Conservation (phyloP, 495 filamentous ascomycete species). For the Amphirosellinia nigrospora region DNA sequence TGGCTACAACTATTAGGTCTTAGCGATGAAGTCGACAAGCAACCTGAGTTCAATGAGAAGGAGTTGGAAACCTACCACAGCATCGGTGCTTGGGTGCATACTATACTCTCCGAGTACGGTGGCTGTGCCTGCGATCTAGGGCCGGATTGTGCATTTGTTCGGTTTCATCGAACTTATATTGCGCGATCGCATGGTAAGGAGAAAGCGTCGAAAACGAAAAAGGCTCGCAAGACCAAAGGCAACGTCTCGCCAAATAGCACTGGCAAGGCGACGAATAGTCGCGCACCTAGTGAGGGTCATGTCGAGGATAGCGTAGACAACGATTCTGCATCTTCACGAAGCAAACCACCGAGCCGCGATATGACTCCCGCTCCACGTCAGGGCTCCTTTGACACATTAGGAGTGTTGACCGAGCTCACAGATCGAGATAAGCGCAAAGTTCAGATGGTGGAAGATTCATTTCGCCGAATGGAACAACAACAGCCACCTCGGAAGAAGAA, state of each 20-base stretch:
- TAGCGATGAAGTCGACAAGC: slow-evolving; percentile 50
- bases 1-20: slow-evolving; percentile 58
- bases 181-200: slow-evolving; percentile 51
- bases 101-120: slow-evolving; percentile 82
- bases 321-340: slow-evolving; percentile 75
- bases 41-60: slow-evolving; percentile 51
- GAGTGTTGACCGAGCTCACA: slow-evolving; percentile 70
- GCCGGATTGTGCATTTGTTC: slow-evolving; percentile 69
- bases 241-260: slow-evolving; percentile 71
- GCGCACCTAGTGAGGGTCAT: slow-evolving; percentile 75
- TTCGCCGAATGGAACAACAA: slow-evolving; percentile 69
- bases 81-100: slow-evolving; percentile 64
- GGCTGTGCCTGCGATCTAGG: slow-evolving; percentile 81
- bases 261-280: slow-evolving; percentile 74
- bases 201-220: slow-evolving; percentile 65
- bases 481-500: slow-evolving; percentile 66
- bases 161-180: slow-evolving; percentile 72
- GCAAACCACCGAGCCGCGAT: slow-evolving; percentile 81
- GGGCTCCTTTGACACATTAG: slow-evolving; percentile 56
- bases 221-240: slow-evolving; percentile 60
- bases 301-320: slow-evolving; percentile 60
- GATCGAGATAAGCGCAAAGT: slow-evolving; percentile 89
- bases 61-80: slow-evolving; percentile 52
- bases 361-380: slow-evolving; percentile 69
- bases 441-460: slow-evolving; percentile 78